phyloP scores from a whole-genome alignment of 768 basidiomycete species.

The Xerocomellus chrysenteron region DNA sequence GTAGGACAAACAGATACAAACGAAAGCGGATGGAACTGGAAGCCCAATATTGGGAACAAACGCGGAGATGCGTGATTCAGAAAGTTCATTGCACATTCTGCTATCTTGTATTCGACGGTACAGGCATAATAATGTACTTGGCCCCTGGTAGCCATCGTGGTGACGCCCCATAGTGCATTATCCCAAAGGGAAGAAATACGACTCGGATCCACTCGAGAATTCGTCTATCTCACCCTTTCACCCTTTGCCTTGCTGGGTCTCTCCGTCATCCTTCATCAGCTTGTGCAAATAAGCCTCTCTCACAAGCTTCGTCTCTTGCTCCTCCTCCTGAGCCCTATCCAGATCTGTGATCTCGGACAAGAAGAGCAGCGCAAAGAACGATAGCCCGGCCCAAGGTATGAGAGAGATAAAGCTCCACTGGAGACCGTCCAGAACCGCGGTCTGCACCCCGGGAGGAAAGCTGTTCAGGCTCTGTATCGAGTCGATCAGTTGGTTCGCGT shows the following conservation, averaged over 20 bases:
- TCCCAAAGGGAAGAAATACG: too few relatives aligned
- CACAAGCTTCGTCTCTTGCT: not conserved
- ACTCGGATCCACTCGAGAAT: too few relatives aligned
- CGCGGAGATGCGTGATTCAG: too few relatives aligned
- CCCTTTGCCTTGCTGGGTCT: not conserved
- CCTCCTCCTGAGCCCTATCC: not conserved
- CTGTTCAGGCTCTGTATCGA: not conserved
- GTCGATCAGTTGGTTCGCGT: not conserved
- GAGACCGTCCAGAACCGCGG: not conserved
- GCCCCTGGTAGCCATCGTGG: too few relatives aligned
- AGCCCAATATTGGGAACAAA: too few relatives aligned
- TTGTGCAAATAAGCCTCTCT: not conserved
- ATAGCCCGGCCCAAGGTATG: constrained; percentile 41
- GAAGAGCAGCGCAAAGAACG: constrained; percentile 14
- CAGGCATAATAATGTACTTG: too few relatives aligned
- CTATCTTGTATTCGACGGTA: too few relatives aligned
- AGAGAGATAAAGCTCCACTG: constrained; percentile 36
- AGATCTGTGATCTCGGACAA: not conserved
- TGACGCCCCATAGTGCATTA: too few relatives aligned
- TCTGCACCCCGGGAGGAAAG: not conserved
- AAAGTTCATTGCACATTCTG: too few relatives aligned
- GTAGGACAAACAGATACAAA: too few relatives aligned
- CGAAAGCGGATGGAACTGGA: not conserved
- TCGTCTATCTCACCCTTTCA: not conserved
- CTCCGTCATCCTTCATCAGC: not conserved